Percentiles rank a stretch among this genome's conserved stretches.
phyloP scores from a whole-genome alignment of 78 protist species.

The Dictyostelium capitatum region DNA sequence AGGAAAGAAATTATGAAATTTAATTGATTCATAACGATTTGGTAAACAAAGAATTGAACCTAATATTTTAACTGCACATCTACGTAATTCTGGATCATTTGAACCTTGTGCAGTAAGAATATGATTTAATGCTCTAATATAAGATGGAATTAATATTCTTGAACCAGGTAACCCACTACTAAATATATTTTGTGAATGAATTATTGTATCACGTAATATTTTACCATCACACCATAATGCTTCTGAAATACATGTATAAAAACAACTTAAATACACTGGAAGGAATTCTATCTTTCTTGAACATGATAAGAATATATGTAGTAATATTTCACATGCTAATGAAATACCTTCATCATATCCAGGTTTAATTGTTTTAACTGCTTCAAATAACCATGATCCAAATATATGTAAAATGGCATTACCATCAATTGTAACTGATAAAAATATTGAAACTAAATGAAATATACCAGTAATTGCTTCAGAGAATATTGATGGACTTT shows the following conservation, averaged over 20 bases:
- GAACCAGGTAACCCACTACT: slow-evolving; percentile 51
- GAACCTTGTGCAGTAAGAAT: slow-evolving; percentile 43
- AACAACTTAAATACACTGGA: slow-evolving; percentile 49
- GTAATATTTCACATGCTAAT: slow-evolving; percentile 35
- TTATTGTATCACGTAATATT: slow-evolving; percentile 11
- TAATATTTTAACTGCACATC: slow-evolving; percentile 21
- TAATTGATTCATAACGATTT: slow-evolving; percentile 55
- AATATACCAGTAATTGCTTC: slow-evolving; percentile 69
- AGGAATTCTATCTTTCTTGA: slow-evolving; percentile 20
- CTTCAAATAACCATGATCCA: slow-evolving; percentile 70
- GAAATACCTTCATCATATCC: slow-evolving; percentile 74
- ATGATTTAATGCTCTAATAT: slow-evolving; percentile 47
- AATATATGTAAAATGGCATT: slow-evolving; percentile 52
- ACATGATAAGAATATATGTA: slow-evolving; percentile 56
- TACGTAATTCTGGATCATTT: slow-evolving; percentile 22
- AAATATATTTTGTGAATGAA: slow-evolving; percentile 59
- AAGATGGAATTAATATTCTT: slow-evolving; percentile 61
- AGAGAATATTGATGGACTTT: slow-evolving; percentile 54
- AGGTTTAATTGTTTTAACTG: slow-evolving; percentile 30
- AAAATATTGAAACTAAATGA: slow-evolving; percentile 51
- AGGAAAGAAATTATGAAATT: slow-evolving; percentile 55
- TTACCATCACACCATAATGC: slow-evolving; percentile 77
- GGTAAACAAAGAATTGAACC: slow-evolving; percentile 49
- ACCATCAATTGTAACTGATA: slow-evolving; percentile 53
- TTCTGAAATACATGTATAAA: slow-evolving; percentile 42